Percentiles rank a stretch among this genome's conserved stretches.
Conservation (phyloP, 495 filamentous ascomycete genomes). For the Pyrenula aspistea region DNA sequence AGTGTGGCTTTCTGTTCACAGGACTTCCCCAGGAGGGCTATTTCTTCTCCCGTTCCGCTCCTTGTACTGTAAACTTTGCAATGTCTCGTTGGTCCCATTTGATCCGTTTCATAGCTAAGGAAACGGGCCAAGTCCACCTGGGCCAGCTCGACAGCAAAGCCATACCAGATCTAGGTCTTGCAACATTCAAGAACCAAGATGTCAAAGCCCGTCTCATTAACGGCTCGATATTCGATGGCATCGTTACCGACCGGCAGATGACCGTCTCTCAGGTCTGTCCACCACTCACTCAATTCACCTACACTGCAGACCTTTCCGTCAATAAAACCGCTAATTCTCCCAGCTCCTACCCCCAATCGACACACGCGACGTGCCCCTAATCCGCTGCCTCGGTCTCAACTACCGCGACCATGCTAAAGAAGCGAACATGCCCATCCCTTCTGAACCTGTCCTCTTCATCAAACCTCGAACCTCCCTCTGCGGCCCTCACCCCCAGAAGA, state of each 20-base stretch:
- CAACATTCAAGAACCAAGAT: constrained; percentile 12
- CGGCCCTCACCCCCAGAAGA: constrained; percentile 50
- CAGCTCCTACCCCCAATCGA: constrained; percentile 18
- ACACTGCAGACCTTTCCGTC: neutral
- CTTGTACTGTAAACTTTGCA: neutral
- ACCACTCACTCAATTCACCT: neutral
- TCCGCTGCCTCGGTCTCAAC: constrained; percentile 70
- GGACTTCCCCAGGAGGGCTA: neutral
- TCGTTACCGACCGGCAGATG: constrained; percentile 11
- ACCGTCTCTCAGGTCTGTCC: constrained; percentile 8
- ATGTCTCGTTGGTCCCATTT: constrained; percentile 22
- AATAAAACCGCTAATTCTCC: too few species aligned
- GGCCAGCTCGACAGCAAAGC: constrained; percentile 15
- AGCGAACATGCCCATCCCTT: constrained; percentile 60
- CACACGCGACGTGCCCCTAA: constrained; percentile 27
- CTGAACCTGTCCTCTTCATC: constrained; percentile 71
- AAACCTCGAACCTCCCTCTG: constrained; percentile 65
- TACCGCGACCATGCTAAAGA: constrained; percentile 75
- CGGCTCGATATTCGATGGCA: constrained; percentile 19
- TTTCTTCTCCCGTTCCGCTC: neutral
- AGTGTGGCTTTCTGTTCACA: neutral
- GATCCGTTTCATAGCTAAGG: constrained; percentile 25
- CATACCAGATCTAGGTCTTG: constrained; percentile 19
- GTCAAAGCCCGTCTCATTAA: constrained; percentile 14
- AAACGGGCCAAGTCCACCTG: constrained; percentile 23